phyloP scores from a whole-genome alignment of 2,329 filamentous ascomycete genomes.

The Fusarium hainanense region DNA sequence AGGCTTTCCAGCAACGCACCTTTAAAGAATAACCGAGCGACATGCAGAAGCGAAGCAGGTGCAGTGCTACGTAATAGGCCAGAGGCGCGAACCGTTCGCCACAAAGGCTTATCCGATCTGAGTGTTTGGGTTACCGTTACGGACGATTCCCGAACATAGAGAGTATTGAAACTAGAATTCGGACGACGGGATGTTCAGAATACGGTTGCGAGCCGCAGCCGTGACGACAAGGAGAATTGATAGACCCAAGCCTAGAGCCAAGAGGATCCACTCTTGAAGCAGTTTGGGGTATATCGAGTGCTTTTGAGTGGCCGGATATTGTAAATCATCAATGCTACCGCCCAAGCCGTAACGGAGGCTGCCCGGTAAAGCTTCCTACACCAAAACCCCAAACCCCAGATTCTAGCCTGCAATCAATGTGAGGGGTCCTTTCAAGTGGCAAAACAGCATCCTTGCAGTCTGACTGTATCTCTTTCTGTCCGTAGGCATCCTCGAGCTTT shows the following conservation, averaged over 20 bases:
- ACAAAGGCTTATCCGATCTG: constrained; percentile 29
- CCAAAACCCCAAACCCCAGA: constrained; percentile 25
- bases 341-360: constrained; percentile 27
- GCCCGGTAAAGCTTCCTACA: constrained; percentile 13
- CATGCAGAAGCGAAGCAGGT: constrained; percentile 26
- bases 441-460: constrained; percentile 4
- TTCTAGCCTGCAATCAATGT: constrained; percentile 12
- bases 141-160: constrained; percentile 40
- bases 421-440: constrained; percentile 30
- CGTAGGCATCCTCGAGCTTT: constrained; percentile 1
- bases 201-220: constrained; percentile 31
- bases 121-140: constrained; percentile 27
- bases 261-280: constrained; percentile 37
- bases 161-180: constrained; percentile 28
- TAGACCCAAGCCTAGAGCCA: constrained; percentile 38
- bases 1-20: constrained; percentile 34
- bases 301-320: constrained; percentile 37
- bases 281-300: constrained; percentile 35
- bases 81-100: constrained; percentile 23
- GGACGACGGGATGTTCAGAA: constrained; percentile 47
- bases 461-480: constrained; percentile 10
- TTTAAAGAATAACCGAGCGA: constrained; percentile 27
- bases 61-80: constrained; percentile 11
- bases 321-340: constrained; percentile 15
- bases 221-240: constrained; percentile 34